Evolutionary conservation across 2,329 filamentous ascomycete genomes (phyloP).

Genomic region (Ascocoryne sarcoides): DNA sequence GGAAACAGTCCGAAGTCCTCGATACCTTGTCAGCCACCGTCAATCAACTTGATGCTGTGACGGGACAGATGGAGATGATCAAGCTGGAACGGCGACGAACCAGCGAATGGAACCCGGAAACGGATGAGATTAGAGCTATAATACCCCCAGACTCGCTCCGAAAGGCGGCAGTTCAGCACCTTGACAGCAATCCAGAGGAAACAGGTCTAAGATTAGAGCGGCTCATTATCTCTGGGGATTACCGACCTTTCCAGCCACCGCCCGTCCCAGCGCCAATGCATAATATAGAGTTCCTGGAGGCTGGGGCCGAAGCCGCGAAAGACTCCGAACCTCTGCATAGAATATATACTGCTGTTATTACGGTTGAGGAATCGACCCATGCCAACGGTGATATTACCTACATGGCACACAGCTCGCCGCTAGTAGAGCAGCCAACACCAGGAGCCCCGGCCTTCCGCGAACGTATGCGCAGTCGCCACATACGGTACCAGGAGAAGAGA

Average conservation of each 20-base stretch:
- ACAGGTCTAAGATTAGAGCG: conserved; percentile 27
- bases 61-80: conserved; percentile 39
- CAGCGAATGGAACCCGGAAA: conserved; percentile 22
- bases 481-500: conserved; percentile 43
- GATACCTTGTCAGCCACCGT: conserved; percentile 55
- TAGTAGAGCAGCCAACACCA: conserved; percentile 39
- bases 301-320: conserved; percentile 30
- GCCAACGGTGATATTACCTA: conserved; percentile 51
- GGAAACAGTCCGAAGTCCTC: conserved; percentile 50
- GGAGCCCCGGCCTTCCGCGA: conserved; percentile 48
- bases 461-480: conserved; percentile 58
- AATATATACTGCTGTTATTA: conserved; percentile 56
- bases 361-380: conserved; percentile 57
- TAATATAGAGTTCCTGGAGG: conserved; percentile 29
- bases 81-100: conserved; percentile 16
- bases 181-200: conserved; percentile 31
- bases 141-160: conserved; percentile 37
- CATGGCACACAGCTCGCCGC: conserved; percentile 49
- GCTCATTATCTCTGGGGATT: conserved; percentile 59
- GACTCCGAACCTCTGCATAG: conserved; percentile 40
- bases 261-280: conserved; percentile 61
- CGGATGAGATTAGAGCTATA: conserved; percentile 31
- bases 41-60: conserved; percentile 49
- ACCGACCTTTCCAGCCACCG: conserved; percentile 78
- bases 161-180: conserved; percentile 42